phyloP scores from a whole-genome alignment of 441 rosid genomes.

The Euphorbia schlechtendalii region DNA sequence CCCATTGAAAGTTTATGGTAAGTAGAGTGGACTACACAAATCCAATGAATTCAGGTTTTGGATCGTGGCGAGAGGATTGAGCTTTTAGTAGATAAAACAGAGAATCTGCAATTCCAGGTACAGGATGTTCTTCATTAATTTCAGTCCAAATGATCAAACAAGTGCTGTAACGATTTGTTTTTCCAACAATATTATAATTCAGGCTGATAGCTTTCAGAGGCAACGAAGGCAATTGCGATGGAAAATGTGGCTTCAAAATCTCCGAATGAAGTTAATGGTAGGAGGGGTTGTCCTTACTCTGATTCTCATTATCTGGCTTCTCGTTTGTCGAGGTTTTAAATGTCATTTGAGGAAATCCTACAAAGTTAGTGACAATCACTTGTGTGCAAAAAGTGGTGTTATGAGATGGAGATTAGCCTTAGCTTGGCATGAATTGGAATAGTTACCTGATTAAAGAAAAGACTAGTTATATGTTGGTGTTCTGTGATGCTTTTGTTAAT shows the following conservation, averaged over 20 bases:
- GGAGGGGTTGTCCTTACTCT: constrained; percentile 53
- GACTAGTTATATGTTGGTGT: not conserved
- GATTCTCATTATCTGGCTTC: constrained; percentile 60
- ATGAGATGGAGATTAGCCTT: not conserved
- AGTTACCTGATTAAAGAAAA: not conserved
- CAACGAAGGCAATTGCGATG: constrained; percentile 89
- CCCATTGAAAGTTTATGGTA: not conserved
- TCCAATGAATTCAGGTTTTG: constrained; percentile 52
- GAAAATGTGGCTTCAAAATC: constrained; percentile 94
- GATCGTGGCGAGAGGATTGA: constrained; percentile 96
- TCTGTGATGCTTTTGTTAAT: not conserved
- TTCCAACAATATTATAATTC: not conserved
- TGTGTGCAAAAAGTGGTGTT: constrained; percentile 1
- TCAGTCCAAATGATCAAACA: not conserved
- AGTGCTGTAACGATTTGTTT: not conserved
- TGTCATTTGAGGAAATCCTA: constrained; percentile 27
- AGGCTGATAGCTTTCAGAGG: constrained; percentile 98
- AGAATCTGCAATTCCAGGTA: constrained; percentile 86
- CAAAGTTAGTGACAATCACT: not conserved
- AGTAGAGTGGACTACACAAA: constrained; percentile 1
- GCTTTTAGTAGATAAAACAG: constrained; percentile 89
- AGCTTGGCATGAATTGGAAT: not conserved
- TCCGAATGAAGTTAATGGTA: constrained; percentile 77
- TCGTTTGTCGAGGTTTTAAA: constrained; percentile 70
- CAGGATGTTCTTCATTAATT: not conserved